Base-by-base conservation (phyloP, 202 grass and related monocot species). In the Setaria viridis region DNA sequence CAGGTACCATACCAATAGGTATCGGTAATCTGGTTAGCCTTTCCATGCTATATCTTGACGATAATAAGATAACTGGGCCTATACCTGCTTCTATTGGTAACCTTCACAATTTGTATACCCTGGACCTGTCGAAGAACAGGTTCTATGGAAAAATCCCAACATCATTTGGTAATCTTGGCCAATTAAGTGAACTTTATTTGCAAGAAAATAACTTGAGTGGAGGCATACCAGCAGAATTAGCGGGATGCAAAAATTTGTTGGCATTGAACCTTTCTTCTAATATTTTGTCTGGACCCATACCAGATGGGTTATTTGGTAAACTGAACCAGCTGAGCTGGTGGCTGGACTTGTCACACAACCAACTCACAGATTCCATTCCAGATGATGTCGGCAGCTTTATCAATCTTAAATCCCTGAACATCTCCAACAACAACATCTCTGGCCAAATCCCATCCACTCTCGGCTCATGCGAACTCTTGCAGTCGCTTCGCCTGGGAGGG, bases 271-370 rank as follows among this genome's bases (percentile, higher is more conserved):
- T 92, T 47, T 89, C 82, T 2, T 20, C 8, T 34, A 92, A 92
- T 49, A 37, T 47, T 10, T 79, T 92, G 70, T 32, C 32, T 12
- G 83, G 83, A 50, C 58, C 45, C 14, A 86, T 92, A 76, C 86
- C 64, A 0, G 53, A 58, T 1, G 78, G 47, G n/a, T 16, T 89
- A 12, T 74, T 89, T 78, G 58, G 64, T 30, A 75, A 72, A 57
- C 11, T 91, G 46, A 50, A 83, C 57, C 80, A 83, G 3, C 16
- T 91, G 34, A 76, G 62, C 57, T 66, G 29, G 74, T 63, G 25
- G 20, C 69, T 91, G 15, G 86, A 86, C 48, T 67, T 92, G 34
- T 86, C 86, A 46, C 66, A 92, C 21, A 92, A 89, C 81, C 21
- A 63, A 8, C 80, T 92, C 80, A 76, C 6, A 8, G 45, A 55